These are phyloP conservation scores for Fusarium oligoseptatum DNA, from an alignment of 2,329 filamentous ascomycete species.

Conservation along the genomic window DNA sequence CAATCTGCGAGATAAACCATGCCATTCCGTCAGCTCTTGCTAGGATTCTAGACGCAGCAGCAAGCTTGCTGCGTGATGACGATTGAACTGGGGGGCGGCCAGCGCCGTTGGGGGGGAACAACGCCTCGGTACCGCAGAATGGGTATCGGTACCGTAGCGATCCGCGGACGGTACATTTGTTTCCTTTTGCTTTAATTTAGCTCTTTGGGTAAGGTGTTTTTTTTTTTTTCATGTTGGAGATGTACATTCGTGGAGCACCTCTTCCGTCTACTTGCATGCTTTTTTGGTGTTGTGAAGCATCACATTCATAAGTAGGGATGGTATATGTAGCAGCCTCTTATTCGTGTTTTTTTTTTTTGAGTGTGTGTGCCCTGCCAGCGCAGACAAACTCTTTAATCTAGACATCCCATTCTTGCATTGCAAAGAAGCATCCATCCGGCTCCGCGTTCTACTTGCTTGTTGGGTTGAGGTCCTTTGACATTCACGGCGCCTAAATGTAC, in stretches of 20 bases:
- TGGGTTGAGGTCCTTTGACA: background rate
- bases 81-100: constrained; percentile 11
- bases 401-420: constrained; percentile 14
- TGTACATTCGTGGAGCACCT: background rate
- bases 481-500: background rate
- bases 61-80: constrained; percentile 40
- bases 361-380: constrained; percentile 21
- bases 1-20: constrained; percentile 10
- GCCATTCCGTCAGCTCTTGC: constrained; percentile 26
- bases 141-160: constrained; percentile 39
- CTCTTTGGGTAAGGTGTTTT: constrained; percentile 21
- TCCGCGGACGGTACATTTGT: constrained; percentile 18
- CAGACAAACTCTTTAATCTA: constrained; percentile 8
- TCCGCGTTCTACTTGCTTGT: background rate
- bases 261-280: constrained; percentile 6
- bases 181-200: constrained; percentile 20
- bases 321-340: constrained; percentile 13
- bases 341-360: background rate
- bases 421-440: background rate
- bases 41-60: constrained; percentile 5
- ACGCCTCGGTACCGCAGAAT: constrained; percentile 39
- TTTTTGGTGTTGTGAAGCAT: background rate
- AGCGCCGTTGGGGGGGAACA: constrained; percentile 7
- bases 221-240: background rate
- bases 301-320: background rate